Evolutionary conservation across 805 yeast genomes (phyloP).

Genomic region (Komagataella kurtzmanii): DNA sequence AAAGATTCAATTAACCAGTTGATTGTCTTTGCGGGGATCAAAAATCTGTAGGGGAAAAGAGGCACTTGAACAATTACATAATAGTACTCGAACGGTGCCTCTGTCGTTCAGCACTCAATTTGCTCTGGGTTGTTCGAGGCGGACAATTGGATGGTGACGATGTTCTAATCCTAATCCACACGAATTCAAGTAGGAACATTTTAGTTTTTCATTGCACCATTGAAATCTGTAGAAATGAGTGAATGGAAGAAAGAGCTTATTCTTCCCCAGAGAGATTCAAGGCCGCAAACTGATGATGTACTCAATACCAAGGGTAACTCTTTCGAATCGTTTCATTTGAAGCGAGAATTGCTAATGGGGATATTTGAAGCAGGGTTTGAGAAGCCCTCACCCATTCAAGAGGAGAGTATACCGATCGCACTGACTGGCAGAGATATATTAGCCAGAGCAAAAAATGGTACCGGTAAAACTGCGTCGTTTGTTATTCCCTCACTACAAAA

Average conservation of each 20-base stretch:
- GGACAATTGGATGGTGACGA: background rate
- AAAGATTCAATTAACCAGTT: too few species aligned
- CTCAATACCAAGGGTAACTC: constrained; percentile 79
- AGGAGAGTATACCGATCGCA: constrained; percentile 92
- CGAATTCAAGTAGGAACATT: background rate
- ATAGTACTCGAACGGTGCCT: too few species aligned
- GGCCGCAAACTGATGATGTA: constrained; percentile 97
- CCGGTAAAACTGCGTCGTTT: constrained; percentile 97
- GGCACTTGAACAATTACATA: too few species aligned
- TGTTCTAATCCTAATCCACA: background rate
- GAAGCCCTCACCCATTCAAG: constrained; percentile 96
- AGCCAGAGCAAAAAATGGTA: constrained; percentile 97
- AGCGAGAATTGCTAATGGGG: constrained; percentile 93
- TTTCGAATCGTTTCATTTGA: constrained; percentile 85
- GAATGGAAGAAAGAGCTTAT: constrained; percentile 69
- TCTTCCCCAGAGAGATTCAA: constrained; percentile 73
- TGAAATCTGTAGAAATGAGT: background rate
- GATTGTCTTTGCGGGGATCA: too few species aligned
- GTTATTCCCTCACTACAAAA: constrained; percentile 87
- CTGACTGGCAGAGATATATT: constrained; percentile 89
- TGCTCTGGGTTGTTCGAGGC: background rate
- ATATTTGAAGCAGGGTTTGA: constrained; percentile 98
- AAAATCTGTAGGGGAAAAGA: too few species aligned
- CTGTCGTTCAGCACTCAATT: background rate
- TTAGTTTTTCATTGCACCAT: background rate